Evolutionary conservation across 2,329 filamentous ascomycete genomes (phyloP), one percentile per base, ranked within the genome.

Genomic region (Cadophora luteo-olivacea): DNA sequence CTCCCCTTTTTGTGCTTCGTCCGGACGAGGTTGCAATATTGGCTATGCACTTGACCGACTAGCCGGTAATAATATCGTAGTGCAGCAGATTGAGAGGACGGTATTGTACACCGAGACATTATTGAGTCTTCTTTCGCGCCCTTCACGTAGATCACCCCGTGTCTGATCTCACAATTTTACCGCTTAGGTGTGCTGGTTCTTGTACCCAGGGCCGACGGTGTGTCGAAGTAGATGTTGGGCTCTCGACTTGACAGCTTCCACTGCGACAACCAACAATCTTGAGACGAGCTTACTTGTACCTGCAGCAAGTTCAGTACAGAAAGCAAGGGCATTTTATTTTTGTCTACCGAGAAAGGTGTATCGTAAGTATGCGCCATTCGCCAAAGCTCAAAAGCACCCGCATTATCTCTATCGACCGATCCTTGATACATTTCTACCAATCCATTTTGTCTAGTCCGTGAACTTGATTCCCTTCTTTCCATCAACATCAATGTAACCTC

Each of bases 381-480:
- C 58, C 58, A 45, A 29, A 63, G 49, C 33, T 63, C 55, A 52
- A 32, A 33, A 6, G 19, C 52, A n/a, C 36, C 51, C 57, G 22
- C 19, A 45, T 54, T 25, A 36, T 58, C 36, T 58, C 38, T 58
- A n/a, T 48, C 12, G 3, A 65, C 19, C 54, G 12, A 29, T n/a
- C 33, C 38, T 25, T 58, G 33, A 33, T 52, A 48, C 33, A 49
- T 19, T 49, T 22, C 24, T 54, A 38, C 41, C 41, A 19, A 14
- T 14, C 22, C 16, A 32, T 65, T 57, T 61, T 64, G 12, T 68
- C 82, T 87, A 97, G 76, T 97, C 92, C 1, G 97, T 94, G 81
- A 99, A 99, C 83, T 97, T 97, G 83, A 97, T 92, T 68, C 92
- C 91, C 81, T 95, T 94, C 72, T 91, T 91, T 24, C 90, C 89